These are phyloP conservation scores for Trichothecium roseum DNA, from an alignment of 2,329 filamentous ascomycete genomes.

Conservation along the genomic window DNA sequence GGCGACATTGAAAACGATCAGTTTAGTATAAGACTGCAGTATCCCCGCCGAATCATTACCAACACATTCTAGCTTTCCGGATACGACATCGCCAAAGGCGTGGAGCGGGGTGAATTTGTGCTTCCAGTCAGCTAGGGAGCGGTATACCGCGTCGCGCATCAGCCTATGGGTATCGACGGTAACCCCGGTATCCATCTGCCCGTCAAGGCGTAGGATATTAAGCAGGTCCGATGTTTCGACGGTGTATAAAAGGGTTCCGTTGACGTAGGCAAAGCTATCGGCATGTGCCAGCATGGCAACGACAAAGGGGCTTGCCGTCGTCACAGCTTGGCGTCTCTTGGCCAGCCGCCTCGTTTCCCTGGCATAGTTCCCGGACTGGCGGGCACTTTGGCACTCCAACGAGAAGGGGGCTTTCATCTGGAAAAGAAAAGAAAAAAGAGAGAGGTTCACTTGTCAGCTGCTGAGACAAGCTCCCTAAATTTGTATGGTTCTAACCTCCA, in stretches of 20 bases:
- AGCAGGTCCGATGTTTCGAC: constrained; percentile 32
- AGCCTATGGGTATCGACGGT: constrained; percentile 41
- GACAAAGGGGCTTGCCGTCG: constrained; percentile 51
- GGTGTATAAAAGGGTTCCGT: constrained; percentile 56
- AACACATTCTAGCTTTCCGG: constrained; percentile 33
- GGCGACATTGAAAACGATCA: too few species aligned
- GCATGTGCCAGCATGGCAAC: constrained; percentile 49
- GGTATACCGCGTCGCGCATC: constrained; percentile 23
- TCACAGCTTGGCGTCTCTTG: constrained; percentile 50
- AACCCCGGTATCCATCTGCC: constrained; percentile 35
- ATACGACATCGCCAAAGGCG: constrained; percentile 41
- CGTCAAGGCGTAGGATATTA: constrained; percentile 46
- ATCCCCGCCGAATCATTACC: too few species aligned
- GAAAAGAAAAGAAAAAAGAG: too few species aligned
- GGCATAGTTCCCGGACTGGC: too few species aligned
- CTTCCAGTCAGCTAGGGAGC: constrained; percentile 20
- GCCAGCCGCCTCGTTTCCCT: constrained; percentile 41
- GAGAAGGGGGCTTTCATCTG: background rate
- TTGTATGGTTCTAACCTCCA: background rate
- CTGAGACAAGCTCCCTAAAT: too few species aligned
- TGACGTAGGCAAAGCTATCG: constrained; percentile 50
- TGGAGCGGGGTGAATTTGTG: constrained; percentile 46
- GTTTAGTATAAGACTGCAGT: too few species aligned
- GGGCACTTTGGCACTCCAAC: background rate
- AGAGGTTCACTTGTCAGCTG: background rate